Conservation (phyloP, 768 basidiomycete genomes). For the Favolaschia claudopus region DNA sequence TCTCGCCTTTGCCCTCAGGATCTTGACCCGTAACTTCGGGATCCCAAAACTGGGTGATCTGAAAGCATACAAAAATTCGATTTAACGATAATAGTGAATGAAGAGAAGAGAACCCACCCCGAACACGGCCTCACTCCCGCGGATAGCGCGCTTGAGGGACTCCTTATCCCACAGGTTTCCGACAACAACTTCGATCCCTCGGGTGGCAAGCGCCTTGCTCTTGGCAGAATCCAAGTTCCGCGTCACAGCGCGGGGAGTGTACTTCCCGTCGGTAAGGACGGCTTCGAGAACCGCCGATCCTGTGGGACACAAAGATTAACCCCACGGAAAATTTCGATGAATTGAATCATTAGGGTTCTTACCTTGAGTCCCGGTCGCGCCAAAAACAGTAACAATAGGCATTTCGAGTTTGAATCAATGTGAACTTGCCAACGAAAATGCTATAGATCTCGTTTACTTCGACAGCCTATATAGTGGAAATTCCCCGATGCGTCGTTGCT, state of each 20-base stretch:
- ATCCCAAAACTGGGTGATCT: constrained; percentile 38
- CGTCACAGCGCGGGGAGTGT: constrained; percentile 25
- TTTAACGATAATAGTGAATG: neutral
- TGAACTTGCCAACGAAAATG: too few relatives aligned
- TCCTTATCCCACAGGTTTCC: constrained; percentile 21
- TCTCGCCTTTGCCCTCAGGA: constrained; percentile 25
- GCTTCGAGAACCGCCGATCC: constrained; percentile 20
- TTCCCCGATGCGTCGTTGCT: too few relatives aligned
- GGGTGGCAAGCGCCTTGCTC: neutral
- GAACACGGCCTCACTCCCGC: constrained; percentile 25
- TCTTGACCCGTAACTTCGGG: constrained; percentile 24
- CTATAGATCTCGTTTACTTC: too few relatives aligned
- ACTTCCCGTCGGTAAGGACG: constrained; percentile 24
- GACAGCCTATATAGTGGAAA: too few relatives aligned
- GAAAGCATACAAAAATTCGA: neutral
- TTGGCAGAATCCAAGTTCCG: constrained; percentile 15
- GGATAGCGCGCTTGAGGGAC: constrained; percentile 22
- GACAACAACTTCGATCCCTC: constrained; percentile 21
- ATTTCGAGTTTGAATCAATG: too few relatives aligned
- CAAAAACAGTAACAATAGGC: neutral
- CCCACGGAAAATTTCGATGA: neutral
- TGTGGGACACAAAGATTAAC: neutral
- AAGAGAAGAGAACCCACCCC: constrained; percentile 7
- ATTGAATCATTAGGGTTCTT: neutral
- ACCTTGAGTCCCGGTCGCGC: constrained; percentile 2